Conservation (phyloP, 1,284 basidiomycete species). For the Xerocomus subilludens region DNA sequence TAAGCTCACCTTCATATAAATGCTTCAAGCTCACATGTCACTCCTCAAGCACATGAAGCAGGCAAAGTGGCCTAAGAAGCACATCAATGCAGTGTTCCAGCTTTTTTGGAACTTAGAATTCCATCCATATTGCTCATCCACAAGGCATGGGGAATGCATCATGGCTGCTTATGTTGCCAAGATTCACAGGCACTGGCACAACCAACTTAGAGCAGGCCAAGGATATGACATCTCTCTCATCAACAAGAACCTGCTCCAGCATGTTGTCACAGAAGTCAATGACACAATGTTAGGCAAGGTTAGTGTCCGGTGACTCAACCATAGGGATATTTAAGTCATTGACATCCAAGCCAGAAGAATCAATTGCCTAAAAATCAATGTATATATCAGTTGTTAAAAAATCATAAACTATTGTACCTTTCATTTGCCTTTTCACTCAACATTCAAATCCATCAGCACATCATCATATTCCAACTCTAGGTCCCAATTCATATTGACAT, state of each 20-base stretch:
- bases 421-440: no score
- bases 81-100: neutral
- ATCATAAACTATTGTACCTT: no score
- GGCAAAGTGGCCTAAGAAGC: neutral
- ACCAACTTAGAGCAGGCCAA: neutral
- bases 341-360: no score
- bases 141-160: neutral
- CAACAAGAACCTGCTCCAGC: neutral
- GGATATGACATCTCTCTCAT: neutral
- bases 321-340: no score
- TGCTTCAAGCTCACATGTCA: neutral
- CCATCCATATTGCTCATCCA: neutral
- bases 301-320: no score
- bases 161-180: neutral
- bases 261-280: neutral
- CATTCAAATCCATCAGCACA: no score
- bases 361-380: no score
- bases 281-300: neutral
- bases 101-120: constrained; percentile 8
- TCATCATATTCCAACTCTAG: no score
- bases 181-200: neutral
- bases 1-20: neutral
- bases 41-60: constrained; percentile 6
- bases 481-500: no score
- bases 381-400: no score